phyloP scores from a whole-genome alignment of 2,329 filamentous ascomycete genomes.

The Didymella sp. region DNA sequence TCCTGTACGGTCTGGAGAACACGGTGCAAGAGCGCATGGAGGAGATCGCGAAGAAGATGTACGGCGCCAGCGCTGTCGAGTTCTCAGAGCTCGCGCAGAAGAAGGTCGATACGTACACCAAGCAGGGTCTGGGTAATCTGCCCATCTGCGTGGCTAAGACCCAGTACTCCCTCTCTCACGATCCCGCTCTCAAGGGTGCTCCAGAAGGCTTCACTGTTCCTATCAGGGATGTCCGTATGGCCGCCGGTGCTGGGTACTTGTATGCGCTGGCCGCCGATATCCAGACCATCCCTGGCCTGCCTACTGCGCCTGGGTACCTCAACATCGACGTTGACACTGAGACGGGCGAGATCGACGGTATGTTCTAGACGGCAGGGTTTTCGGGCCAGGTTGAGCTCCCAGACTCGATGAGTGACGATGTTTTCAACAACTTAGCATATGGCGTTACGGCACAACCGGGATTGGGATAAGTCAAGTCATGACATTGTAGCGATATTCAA shows the following conservation, averaged over 20 bases:
- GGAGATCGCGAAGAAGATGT: constrained; percentile 89
- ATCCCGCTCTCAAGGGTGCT: constrained; percentile 91
- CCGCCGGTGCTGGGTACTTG: constrained; percentile 80
- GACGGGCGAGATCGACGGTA: constrained; percentile 66
- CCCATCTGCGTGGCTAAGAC: constrained; percentile 99
- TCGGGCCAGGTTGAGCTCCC: too few relatives aligned
- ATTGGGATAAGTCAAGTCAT: neutral
- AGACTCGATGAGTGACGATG: constrained; percentile 1
- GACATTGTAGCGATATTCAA: constrained; percentile 20
- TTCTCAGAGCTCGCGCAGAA: constrained; percentile 93
- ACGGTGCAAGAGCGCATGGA: constrained; percentile 89
- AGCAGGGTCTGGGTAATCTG: constrained; percentile 88
- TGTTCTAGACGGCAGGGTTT: constrained; percentile 71
- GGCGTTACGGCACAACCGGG: constrained; percentile 11
- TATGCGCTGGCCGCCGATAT: constrained; percentile 97
- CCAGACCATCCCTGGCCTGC: constrained; percentile 95
- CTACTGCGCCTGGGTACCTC: constrained; percentile 92
- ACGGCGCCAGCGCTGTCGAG: constrained; percentile 86
- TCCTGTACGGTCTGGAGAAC: constrained; percentile 78
- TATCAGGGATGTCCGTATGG: constrained; percentile 91
- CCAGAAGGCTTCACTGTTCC: constrained; percentile 94
- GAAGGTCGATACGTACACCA: constrained; percentile 94
- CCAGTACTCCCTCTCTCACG: constrained; percentile 94
- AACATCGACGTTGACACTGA: constrained; percentile 77
- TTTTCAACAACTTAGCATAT: constrained; percentile 22